These are phyloP conservation scores for Spatholobus suberectus DNA, from an alignment of 306 rosid genomes.

Conservation along the genomic window DNA sequence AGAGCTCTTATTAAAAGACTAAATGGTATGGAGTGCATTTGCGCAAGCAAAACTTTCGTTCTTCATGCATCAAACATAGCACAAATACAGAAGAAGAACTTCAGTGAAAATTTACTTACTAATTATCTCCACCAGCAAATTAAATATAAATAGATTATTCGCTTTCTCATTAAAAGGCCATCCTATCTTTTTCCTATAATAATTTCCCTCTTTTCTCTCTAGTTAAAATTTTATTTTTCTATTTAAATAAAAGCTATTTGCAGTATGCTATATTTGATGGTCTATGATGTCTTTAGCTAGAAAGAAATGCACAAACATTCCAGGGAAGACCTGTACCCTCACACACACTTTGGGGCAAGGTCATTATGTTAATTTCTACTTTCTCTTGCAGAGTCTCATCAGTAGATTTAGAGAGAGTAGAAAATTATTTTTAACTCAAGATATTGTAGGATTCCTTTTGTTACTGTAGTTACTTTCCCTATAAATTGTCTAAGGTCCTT, in stretches of 20 bases:
- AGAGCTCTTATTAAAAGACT: not conserved
- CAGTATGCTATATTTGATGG: not conserved
- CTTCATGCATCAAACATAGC: not conserved
- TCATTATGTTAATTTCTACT: not conserved
- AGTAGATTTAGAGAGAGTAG: not conserved
- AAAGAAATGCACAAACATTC: not conserved
- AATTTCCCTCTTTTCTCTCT: not conserved
- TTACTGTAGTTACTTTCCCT: not conserved
- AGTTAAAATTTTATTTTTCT: not conserved
- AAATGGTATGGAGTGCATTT: not conserved
- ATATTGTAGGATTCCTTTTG: not conserved
- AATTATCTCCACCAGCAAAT: constrained; percentile 13
- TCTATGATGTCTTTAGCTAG: not conserved
- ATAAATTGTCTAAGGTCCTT: not conserved
- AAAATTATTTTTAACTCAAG: not conserved
- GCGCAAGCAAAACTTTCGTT: constrained; percentile 10
- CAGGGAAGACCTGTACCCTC: not conserved
- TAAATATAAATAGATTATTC: not conserved
- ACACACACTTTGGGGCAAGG: not conserved
- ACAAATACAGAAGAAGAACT: constrained; percentile 1
- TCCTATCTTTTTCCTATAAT: not conserved
- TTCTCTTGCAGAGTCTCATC: not conserved
- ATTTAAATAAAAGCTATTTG: not conserved
- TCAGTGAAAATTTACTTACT: not conserved
- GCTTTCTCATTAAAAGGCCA: not conserved